A percentile compares a stretch with the other conserved stretches of the same genome.
These are phyloP conservation scores for Globisporangium parvum DNA, from an alignment of 352 stramenopile species.

Conservation along the genomic window DNA sequence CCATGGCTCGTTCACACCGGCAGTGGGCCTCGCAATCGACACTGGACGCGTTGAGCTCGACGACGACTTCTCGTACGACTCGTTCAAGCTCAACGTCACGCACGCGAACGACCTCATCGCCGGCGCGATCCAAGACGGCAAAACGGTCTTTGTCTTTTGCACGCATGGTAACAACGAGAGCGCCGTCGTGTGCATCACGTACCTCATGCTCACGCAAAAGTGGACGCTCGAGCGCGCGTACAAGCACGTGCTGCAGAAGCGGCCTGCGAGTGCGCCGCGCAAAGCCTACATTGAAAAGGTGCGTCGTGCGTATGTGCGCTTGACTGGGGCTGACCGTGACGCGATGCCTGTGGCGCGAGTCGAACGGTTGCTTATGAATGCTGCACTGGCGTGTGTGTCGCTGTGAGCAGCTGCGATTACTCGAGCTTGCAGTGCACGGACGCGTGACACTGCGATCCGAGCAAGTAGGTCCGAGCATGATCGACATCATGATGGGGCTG, in stretches of 20 bases:
- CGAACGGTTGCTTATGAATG: background rate
- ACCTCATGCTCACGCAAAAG: slow-evolving; percentile 47
- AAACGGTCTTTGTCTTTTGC: slow-evolving; percentile 65
- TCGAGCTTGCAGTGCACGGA: slow-evolving; percentile 55
- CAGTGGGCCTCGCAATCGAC: slow-evolving; percentile 21
- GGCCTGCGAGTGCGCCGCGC: slow-evolving; percentile 50
- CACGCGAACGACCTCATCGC: slow-evolving; percentile 43
- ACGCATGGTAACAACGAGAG: slow-evolving; percentile 71
- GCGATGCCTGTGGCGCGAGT: background rate
- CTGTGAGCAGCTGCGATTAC: slow-evolving; percentile 28
- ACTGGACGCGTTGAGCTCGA: slow-evolving; percentile 47
- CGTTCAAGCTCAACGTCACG: slow-evolving; percentile 37
- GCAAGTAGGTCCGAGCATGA: slow-evolving; percentile 67
- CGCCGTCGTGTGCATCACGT: slow-evolving; percentile 60
- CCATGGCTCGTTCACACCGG: slow-evolving; percentile 10
- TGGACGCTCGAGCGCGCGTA: slow-evolving; percentile 62
- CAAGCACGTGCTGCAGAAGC: slow-evolving; percentile 52
- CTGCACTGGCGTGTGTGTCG: slow-evolving; percentile 1
- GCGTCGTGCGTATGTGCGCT: background rate
- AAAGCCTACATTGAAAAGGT: slow-evolving; percentile 66
- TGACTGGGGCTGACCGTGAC: background rate
- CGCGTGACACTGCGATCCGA: slow-evolving; percentile 53
- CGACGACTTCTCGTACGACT: slow-evolving; percentile 55
- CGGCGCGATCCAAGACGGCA: slow-evolving; percentile 25
- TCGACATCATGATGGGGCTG: slow-evolving; percentile 65